Evolutionary conservation across 2,329 filamentous ascomycete species (phyloP).

Genomic region (Tolypocladium sp.): DNA sequence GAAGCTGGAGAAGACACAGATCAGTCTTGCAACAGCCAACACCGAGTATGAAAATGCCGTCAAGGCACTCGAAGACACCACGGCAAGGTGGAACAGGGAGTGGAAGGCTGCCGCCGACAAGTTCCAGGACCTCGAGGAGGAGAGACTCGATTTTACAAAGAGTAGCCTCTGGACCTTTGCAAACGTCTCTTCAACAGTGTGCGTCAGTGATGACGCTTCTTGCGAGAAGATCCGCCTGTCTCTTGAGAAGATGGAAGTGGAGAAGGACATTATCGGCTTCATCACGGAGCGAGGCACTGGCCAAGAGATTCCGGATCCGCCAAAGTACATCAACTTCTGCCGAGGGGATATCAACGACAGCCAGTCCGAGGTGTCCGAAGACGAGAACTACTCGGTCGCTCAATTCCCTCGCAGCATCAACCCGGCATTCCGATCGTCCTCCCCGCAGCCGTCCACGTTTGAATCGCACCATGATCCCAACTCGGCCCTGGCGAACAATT

Average conservation of each 20-base stretch:
- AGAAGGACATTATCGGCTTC: slow-evolving; percentile 85
- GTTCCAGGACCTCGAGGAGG: slow-evolving; percentile 97
- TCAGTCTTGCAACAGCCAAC: slow-evolving; percentile 84
- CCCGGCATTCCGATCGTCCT: slow-evolving; percentile 89
- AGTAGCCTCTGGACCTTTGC: slow-evolving; percentile 97
- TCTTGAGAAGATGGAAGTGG: slow-evolving; percentile 90
- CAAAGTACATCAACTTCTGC: slow-evolving; percentile 98
- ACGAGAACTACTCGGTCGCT: slow-evolving; percentile 86
- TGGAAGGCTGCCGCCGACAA: slow-evolving; percentile 98
- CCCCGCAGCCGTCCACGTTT: slow-evolving; percentile 85
- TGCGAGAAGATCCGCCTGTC: slow-evolving; percentile 94
- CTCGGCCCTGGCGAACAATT: slow-evolving; percentile 59
- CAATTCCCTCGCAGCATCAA: slow-evolving; percentile 95
- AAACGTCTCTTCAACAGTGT: slow-evolving; percentile 94
- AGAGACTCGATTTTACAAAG: slow-evolving; percentile 93
- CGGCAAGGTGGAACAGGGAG: slow-evolving; percentile 90
- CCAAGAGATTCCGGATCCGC: slow-evolving; percentile 93
- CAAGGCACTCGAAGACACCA: slow-evolving; percentile 90
- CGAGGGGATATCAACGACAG: slow-evolving; percentile 77
- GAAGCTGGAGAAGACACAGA: slow-evolving; percentile 96
- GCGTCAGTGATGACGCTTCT: slow-evolving; percentile 91
- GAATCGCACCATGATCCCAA: slow-evolving; percentile 88
- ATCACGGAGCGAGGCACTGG: slow-evolving; percentile 86
- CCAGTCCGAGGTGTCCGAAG: slow-evolving; percentile 74
- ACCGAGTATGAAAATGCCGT: slow-evolving; percentile 89